Conservation (phyloP, 202 grass and related monocot genomes). For the Musa balbisiana region DNA sequence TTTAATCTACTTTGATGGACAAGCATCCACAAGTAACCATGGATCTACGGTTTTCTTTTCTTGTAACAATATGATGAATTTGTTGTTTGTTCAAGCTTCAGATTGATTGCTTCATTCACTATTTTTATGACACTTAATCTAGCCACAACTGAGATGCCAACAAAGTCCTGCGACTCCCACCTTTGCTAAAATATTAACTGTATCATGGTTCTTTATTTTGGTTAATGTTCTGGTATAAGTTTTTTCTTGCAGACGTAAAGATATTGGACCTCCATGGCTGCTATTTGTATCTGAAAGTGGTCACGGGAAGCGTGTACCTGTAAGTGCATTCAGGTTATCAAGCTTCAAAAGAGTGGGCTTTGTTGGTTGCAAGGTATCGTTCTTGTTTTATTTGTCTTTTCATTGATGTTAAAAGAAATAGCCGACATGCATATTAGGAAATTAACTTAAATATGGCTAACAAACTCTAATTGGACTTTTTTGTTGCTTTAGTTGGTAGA, state of each 20-base stretch:
- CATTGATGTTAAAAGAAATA: conserved; percentile 2
- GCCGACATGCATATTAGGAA: neutral
- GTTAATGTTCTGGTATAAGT: neutral
- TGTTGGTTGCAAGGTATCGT: conserved; percentile 68
- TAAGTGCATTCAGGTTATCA: conserved; percentile 55
- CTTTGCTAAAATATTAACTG: neutral
- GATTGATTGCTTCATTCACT: neutral
- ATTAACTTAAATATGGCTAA: neutral
- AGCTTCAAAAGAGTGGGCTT: conserved; percentile 60
- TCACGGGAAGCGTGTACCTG: conserved; percentile 68
- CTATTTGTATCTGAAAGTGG: conserved; percentile 90
- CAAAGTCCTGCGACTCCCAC: neutral
- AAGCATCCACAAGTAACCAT: neutral
- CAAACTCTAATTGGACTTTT: neutral
- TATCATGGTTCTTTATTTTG: neutral
- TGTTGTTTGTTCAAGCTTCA: neutral
- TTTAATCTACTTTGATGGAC: neutral
- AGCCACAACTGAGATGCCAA: neutral
- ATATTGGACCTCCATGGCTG: conserved; percentile 71
- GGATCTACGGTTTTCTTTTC: neutral
- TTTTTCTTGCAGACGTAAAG: conserved; percentile 36
- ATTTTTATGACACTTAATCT: neutral
- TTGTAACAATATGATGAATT: neutral
- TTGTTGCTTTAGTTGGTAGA: neutral
- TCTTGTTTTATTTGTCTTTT: neutral